Base-by-base conservation (phyloP, 2,329 filamentous ascomycete species). In the Colletotrichum sp. region DNA sequence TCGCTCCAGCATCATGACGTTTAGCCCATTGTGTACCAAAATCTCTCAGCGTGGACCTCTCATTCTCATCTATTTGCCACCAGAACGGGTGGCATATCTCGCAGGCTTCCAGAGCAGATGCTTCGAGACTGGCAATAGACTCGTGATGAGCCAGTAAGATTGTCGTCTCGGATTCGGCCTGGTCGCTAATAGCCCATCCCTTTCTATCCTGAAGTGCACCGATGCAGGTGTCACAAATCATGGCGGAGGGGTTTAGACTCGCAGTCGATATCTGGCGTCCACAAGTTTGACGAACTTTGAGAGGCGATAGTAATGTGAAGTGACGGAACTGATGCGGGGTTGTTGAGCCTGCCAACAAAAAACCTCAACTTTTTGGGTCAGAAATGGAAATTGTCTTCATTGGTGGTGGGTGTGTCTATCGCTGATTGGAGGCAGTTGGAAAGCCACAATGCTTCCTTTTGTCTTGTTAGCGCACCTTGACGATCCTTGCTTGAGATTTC, bases 31-130 rank as follows among this genome's bases (percentile, higher is more conserved):
- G 8, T 15, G n/a, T 27, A 5, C 43, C 71, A 34, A 70, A 71
- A 2, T 15, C 16, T 25, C 18, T 71, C 9, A 74, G 15, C 1
- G 1, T 27, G 16, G 25, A 12, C 27, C 62, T 56, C 5, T 43
- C 25, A 7, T 58, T 10, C 3, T 74, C 43, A 5, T 22, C 22
- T 13, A 74, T 15, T 4, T 65, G 71, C 2, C 3, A 32, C 71
- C 71, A 74, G n/a, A 74, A 74, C 12, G 71, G 66, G n/a, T 16
- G 30, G 28, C 66, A 64, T 18, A 70, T 8, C 8, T 74, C 71
- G 4, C 71, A 74, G 8, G 30, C 66, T n/a, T 56, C 56, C 16
- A 6, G 10, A 4, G 71, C 71, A 2, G 71, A 74, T 22, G 32
- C 10, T 6, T 65, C 56, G 3, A 74, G 66, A 5, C 71, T 74